phyloP scores from a whole-genome alignment of 176 grass and related monocot genomes.

The Phoenix dactylifera region DNA sequence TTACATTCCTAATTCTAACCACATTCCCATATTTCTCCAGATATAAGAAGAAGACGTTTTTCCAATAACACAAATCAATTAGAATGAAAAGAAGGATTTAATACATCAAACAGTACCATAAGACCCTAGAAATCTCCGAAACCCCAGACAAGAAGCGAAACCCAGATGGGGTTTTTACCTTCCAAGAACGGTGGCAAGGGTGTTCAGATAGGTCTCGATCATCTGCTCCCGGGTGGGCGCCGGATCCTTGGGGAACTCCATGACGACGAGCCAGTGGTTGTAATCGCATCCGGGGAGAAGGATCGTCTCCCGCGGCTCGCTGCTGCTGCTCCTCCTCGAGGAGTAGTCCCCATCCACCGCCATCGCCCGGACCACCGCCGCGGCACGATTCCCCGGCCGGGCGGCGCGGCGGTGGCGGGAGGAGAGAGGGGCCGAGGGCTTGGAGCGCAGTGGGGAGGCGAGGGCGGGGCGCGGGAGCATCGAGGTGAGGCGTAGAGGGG shows the following conservation, averaged over 20 bases:
- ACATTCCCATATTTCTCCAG: too few relatives aligned
- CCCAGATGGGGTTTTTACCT: conserved; percentile 28
- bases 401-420: neutral
- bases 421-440: conserved; percentile 8
- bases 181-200: conserved; percentile 81
- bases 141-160: too few relatives aligned
- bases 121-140: too few relatives aligned
- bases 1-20: too few relatives aligned
- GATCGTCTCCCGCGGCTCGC: conserved; percentile 76
- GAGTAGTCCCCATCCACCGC: conserved; percentile 2
- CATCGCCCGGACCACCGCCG: neutral
- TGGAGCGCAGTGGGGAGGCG: neutral
- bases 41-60: too few relatives aligned
- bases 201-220: conserved; percentile 96
- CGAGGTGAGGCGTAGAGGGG: neutral
- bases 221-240: conserved; percentile 93
- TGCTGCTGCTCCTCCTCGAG: neutral
- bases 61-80: too few relatives aligned
- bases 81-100: too few relatives aligned
- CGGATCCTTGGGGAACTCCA: conserved; percentile 98
- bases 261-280: conserved; percentile 97
- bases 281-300: conserved; percentile 92
- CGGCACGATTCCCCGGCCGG: conserved; percentile 11
- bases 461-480: neutral
- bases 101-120: too few relatives aligned